Evolutionary conservation across 176 grass and related monocot genomes (phyloP).

Genomic region (Guadua angustifolia): DNA sequence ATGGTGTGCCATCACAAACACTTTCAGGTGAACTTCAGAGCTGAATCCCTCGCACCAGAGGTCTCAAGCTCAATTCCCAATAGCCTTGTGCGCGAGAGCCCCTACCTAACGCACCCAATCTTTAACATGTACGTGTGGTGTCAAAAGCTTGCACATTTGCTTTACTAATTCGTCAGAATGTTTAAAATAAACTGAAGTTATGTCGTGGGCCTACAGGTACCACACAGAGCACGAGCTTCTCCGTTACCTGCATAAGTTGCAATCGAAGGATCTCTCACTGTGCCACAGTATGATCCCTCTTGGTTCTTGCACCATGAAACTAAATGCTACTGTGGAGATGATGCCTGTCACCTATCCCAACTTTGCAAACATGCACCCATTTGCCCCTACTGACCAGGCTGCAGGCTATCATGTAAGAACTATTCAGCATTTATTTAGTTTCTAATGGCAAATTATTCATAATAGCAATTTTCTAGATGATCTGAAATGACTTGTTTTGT

Average conservation of each 20-base stretch:
- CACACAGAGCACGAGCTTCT: constrained; percentile 98
- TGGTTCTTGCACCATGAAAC: constrained; percentile 99
- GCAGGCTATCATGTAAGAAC: constrained; percentile 78
- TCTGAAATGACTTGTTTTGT: constrained; percentile 37
- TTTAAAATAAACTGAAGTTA: constrained; percentile 25
- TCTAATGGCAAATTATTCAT: not conserved
- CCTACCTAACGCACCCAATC: constrained; percentile 87
- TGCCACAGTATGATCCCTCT: constrained; percentile 99
- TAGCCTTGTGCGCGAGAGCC: constrained; percentile 71
- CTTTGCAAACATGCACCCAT: constrained; percentile 89
- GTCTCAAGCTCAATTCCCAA: constrained; percentile 69
- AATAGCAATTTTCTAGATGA: not conserved
- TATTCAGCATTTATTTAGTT: constrained; percentile 2
- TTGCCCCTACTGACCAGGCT: constrained; percentile 84
- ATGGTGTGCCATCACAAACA: constrained; percentile 30
- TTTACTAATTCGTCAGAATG: constrained; percentile 15
- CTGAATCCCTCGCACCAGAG: constrained; percentile 85
- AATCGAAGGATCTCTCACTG: constrained; percentile 88
- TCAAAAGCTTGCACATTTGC: not conserved
- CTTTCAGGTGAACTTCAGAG: constrained; percentile 80
- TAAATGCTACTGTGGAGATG: constrained; percentile 97
- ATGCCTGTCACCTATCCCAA: constrained; percentile 97
- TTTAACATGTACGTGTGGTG: constrained; percentile 72
- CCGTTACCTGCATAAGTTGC: constrained; percentile 90
- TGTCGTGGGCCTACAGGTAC: constrained; percentile 67